Percentiles rank a stretch among this genome's conserved stretches.
These are phyloP conservation scores for Carex cristatella DNA, from an alignment of 176 grass and related monocot genomes.

Conservation along the genomic window DNA sequence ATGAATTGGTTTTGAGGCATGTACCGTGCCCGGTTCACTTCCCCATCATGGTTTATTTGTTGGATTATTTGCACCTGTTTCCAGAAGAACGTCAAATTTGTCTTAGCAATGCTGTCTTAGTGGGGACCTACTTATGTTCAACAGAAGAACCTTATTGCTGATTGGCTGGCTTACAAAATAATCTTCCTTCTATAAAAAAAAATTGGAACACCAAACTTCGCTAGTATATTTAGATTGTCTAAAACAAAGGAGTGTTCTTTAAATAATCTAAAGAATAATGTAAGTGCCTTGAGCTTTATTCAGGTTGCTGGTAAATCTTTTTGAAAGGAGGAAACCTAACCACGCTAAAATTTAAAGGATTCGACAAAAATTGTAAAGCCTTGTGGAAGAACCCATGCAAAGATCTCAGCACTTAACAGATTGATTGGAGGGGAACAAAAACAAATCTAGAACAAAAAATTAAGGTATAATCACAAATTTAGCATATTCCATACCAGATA, in stretches of 20 bases:
- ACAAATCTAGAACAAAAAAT: not conserved
- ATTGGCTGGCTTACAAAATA: not conserved
- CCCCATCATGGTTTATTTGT: conserved; percentile 99
- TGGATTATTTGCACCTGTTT: conserved; percentile 97
- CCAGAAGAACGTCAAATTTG: not conserved
- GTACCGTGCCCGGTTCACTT: conserved; percentile 92
- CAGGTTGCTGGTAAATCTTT: not conserved
- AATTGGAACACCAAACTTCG: not conserved
- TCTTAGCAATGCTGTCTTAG: not conserved
- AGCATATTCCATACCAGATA: not conserved
- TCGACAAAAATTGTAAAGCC: not conserved
- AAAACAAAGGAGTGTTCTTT: not conserved
- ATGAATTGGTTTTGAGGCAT: conserved; percentile 98
- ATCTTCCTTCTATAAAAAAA: not conserved
- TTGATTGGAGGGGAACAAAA: not conserved
- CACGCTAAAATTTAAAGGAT: not conserved
- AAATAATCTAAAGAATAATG: not conserved
- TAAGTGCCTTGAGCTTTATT: not conserved
- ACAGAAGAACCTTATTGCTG: not conserved
- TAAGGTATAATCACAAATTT: not conserved
- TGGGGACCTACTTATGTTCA: not conserved
- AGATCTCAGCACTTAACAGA: not conserved
- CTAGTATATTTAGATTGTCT: not conserved
- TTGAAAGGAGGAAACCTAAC: too few relatives aligned
- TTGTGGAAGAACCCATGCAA: not conserved